Conservation (phyloP, 2,329 filamentous ascomycete genomes). For the Arthrocladium fulminans region DNA sequence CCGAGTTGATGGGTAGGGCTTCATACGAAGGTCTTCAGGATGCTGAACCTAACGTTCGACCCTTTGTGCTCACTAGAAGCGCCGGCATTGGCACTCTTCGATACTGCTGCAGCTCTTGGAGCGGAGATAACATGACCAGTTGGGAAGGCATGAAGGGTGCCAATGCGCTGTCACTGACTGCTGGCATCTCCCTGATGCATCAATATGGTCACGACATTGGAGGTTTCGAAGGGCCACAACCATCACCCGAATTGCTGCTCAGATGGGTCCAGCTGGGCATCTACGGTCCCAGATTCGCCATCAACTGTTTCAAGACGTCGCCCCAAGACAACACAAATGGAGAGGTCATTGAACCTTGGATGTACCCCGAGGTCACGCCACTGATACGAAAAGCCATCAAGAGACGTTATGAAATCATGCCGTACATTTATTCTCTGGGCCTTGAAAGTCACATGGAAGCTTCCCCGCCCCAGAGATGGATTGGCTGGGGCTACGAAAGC, state of each 20-base stretch:
- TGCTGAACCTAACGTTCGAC: constrained; percentile 49
- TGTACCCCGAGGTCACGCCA: constrained; percentile 60
- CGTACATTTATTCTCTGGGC: constrained; percentile 60
- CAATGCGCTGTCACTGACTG: constrained; percentile 59
- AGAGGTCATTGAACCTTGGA: constrained; percentile 70
- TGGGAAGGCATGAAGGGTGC: constrained; percentile 66
- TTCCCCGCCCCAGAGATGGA: constrained; percentile 60
- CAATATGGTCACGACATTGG: constrained; percentile 68
- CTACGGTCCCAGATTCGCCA: constrained; percentile 62
- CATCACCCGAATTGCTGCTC: constrained; percentile 59
- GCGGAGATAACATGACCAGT: constrained; percentile 64
- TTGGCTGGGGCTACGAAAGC: constrained; percentile 61
- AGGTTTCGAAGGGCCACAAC: constrained; percentile 64
- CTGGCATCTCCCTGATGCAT: constrained; percentile 59
- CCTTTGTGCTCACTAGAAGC: constrained; percentile 61
- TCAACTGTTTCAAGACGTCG: constrained; percentile 70
- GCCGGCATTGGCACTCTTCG: constrained; percentile 62
- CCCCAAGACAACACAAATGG: constrained; percentile 56
- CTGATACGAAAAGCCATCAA: constrained; percentile 58
- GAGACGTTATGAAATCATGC: constrained; percentile 61
- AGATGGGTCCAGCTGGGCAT: constrained; percentile 66
- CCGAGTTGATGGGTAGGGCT: constrained; percentile 61
- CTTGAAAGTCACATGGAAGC: constrained; percentile 55
- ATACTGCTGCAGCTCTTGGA: constrained; percentile 65
- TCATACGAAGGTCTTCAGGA: constrained; percentile 59